Conservation (phyloP, 108 stramenopile genomes). For the Skeletonema marinoi region DNA sequence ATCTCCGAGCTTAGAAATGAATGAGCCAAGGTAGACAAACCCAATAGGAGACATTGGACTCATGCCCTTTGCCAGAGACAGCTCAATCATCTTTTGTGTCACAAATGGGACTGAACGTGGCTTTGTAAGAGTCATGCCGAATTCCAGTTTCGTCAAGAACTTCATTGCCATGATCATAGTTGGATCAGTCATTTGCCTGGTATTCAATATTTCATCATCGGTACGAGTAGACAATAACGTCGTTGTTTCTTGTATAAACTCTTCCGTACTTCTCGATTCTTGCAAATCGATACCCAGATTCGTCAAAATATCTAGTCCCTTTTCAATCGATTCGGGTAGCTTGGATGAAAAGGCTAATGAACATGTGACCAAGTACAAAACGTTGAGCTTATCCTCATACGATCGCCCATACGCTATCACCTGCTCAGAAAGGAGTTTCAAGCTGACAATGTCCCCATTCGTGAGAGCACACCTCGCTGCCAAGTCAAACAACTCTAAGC, state of each 20-base stretch:
- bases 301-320: neutral
- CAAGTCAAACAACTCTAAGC: neutral
- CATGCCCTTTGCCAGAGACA: slow-evolving; percentile 9
- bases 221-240: neutral
- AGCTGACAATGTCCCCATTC: neutral
- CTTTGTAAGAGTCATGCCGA: too few species aligned
- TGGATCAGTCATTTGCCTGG: slow-evolving; percentile 13
- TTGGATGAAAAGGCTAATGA: neutral
- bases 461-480: neutral
- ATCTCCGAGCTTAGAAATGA: neutral
- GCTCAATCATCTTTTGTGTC: neutral
- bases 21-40: slow-evolving; percentile 13
- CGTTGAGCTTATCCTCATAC: slow-evolving; percentile 8
- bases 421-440: slow-evolving; percentile 7
- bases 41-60: slow-evolving; percentile 7
- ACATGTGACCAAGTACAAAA: neutral
- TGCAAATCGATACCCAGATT: slow-evolving; percentile 4
- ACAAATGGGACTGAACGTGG: neutral
- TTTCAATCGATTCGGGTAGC: slow-evolving; percentile 2
- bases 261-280: neutral
- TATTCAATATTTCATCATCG: slow-evolving; percentile 2
- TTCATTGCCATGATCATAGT: slow-evolving; percentile 20
- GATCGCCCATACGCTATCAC: neutral
- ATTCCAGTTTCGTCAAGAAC: neutral
- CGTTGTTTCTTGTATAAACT: neutral